A percentile compares a stretch with the other conserved stretches of the same genome.
Evolutionary conservation across 345 rosid species (phyloP).

Genomic region (Corchorus olitorius): DNA sequence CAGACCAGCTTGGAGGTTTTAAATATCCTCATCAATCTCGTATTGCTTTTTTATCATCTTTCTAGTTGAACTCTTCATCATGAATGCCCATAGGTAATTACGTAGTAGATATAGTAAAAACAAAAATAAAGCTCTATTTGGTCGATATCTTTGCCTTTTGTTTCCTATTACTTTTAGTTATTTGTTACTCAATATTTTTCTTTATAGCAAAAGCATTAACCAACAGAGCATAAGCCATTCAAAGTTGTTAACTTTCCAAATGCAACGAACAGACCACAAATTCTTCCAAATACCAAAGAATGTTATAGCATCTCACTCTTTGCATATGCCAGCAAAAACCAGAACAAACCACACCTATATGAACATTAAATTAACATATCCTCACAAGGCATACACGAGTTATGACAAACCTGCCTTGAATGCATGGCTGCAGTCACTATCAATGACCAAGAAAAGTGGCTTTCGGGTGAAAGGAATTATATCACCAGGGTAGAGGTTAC

Average conservation of each 20-base stretch:
- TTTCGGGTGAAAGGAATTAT: constrained; percentile 90
- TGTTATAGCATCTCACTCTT: neutral
- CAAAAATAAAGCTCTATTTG: no score
- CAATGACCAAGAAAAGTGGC: constrained; percentile 91
- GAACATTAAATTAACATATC: constrained; percentile 8
- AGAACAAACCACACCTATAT: neutral
- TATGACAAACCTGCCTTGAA: constrained; percentile 99
- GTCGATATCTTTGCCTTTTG: no score
- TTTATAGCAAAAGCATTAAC: no score
- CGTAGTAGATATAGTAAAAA: neutral
- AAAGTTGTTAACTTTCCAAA: neutral
- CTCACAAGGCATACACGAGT: constrained; percentile 42
- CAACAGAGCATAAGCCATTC: neutral
- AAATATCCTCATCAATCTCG: neutral
- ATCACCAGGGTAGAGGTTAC: constrained; percentile 88
- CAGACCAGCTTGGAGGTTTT: neutral
- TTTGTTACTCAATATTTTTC: no score
- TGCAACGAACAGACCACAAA: neutral
- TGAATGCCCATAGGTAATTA: neutral
- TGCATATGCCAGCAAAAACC: constrained; percentile 3
- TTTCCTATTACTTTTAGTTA: no score
- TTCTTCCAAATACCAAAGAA: constrained; percentile 11
- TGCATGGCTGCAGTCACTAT: constrained; percentile 98
- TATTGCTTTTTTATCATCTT: neutral
- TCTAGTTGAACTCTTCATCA: neutral